Base-by-base conservation (phyloP, 805 yeast genomes). In the Metschnikowia continentalis region DNA sequence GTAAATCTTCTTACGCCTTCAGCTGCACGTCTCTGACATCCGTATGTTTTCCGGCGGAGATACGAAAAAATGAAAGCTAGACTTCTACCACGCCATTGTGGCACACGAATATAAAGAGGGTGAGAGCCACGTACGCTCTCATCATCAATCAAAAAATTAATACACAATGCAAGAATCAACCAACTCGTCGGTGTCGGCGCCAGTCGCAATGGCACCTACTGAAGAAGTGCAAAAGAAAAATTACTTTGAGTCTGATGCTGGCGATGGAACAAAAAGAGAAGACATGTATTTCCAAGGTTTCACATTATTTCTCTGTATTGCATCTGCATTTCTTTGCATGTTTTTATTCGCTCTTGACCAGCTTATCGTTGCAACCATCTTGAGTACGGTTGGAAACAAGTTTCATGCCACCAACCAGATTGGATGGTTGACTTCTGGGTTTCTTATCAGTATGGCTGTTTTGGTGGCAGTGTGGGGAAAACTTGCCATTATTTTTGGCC, bases 371-470 rank as follows among this genome's bases (percentile, higher is more conserved):
- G 62, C 65, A 10, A 68, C 74, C 1, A 58, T 71, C 22, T 61
- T 71, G 44, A 63, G 69, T 3, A 64, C 58, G 1, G 72, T 72
- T 14, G 74, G 75, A 7, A 63, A 66, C 54, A 60, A 71, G 47
- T 72, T 72, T 54, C 47, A 70, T 48, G 63, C 67, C 3, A 64
- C 67, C 42, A 61, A 61, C 49, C 62, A 66, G 51, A 57, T 72
- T n/a, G 75, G 70, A 1, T 72, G 76, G 76, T 55, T 71, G 30
- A 47, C 69, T 2, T 62, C 76, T 0, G 75, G 74, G 2, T 72
- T 70, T 44, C 61, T 72, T 22, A 58, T 72, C 35, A 56, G 72
- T 3, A 64, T 66, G 61, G 60, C 71, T 1, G 69, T 65, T 4
- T 65, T 70, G 49, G 63, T 63, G 10, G 67, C 69, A n/a, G 63